Percentiles rank a stretch among this genome's conserved stretches.
phyloP scores from a whole-genome alignment of 2,329 filamentous ascomycete species.

The Paecilomyces variotii region DNA sequence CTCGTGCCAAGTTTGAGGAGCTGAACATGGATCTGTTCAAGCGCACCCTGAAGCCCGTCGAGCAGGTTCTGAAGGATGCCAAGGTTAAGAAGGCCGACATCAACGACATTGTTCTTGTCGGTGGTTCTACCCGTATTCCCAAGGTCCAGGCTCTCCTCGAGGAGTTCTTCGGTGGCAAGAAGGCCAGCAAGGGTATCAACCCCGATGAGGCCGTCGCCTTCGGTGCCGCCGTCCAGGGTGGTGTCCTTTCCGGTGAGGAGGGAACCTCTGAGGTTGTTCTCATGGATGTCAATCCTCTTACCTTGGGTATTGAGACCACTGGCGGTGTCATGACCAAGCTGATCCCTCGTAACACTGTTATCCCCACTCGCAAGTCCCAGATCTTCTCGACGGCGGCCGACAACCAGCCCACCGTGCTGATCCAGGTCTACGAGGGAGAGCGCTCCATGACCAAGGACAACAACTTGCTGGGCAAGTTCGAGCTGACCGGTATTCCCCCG shows the following conservation, averaged over 20 bases:
- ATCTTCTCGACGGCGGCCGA: constrained; percentile 96
- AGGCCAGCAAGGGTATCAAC: constrained; percentile 98
- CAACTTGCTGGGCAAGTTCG: constrained; percentile 96
- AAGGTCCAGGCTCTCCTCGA: constrained; percentile 93
- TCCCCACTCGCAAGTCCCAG: constrained; percentile 93
- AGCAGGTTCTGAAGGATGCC: constrained; percentile 97
- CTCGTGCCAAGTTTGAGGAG: constrained; percentile 98
- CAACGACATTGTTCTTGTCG: constrained; percentile 93
- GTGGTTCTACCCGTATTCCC: constrained; percentile 98
- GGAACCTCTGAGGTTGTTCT: constrained; percentile 75
- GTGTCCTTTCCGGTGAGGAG: constrained; percentile 84
- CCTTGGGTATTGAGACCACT: constrained; percentile 94
- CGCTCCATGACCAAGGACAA: constrained; percentile 92
- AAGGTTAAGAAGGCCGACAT: constrained; percentile 95
- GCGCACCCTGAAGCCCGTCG: constrained; percentile 97
- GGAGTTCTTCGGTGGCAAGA: constrained; percentile 93
- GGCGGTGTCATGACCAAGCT: constrained; percentile 97
- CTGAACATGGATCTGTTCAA: constrained; percentile 99
- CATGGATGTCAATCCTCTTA: constrained; percentile 95
- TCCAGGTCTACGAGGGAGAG: constrained; percentile 94
- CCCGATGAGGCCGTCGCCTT: constrained; percentile 98
- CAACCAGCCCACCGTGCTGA: constrained; percentile 91
- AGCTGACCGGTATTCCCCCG: constrained; percentile 90
- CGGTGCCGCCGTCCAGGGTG: constrained; percentile 93
- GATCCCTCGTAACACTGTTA: constrained; percentile 88